Percentiles rank a stretch among this genome's conserved stretches.
phyloP scores from a whole-genome alignment of 2,329 filamentous ascomycete species.

The Zymoseptoria crescenta region DNA sequence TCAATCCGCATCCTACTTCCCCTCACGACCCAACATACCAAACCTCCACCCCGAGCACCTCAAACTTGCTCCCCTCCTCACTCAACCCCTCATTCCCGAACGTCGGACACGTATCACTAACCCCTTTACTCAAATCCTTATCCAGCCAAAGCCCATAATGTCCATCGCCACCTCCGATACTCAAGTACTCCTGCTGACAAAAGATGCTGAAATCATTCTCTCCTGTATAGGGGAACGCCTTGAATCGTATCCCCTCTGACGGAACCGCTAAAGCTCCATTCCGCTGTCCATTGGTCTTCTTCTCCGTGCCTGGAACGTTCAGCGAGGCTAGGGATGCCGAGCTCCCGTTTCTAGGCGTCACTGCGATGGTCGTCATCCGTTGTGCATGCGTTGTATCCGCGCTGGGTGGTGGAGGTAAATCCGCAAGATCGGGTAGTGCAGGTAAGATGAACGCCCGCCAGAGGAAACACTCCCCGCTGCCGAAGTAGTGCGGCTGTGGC shows the following conservation, averaged over 20 bases:
- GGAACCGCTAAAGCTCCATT: not conserved
- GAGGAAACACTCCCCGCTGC: conserved; percentile 92
- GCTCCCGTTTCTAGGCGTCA: conserved; percentile 17
- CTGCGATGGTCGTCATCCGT: conserved; percentile 53
- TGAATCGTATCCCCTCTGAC: conserved; percentile 74
- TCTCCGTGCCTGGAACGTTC: conserved; percentile 21
- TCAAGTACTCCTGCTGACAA: conserved; percentile 77
- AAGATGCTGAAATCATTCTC: conserved; percentile 96
- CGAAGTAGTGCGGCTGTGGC: conserved; percentile 77
- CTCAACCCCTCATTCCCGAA: conserved; percentile 93
- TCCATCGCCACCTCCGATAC: conserved; percentile 77
- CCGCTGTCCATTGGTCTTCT: conserved; percentile 33
- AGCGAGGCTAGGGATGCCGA: conserved; percentile 23
- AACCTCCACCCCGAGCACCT: conserved; percentile 80
- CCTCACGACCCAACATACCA: conserved; percentile 70
- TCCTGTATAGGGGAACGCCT: conserved; percentile 92
- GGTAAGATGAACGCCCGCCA: conserved; percentile 68
- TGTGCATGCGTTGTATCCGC: conserved; percentile 55
- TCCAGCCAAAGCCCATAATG: conserved; percentile 93
- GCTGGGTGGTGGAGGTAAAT: conserved; percentile 62
- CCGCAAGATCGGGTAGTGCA: conserved; percentile 44
- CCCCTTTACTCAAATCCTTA: conserved; percentile 71
- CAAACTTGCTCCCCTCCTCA: conserved; percentile 87
- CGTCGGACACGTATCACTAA: conserved; percentile 76
- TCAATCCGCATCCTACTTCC: no score